A percentile compares a stretch with the other conserved stretches of the same genome.
Evolutionary conservation across 306 rosid species (phyloP).

Genomic region (Cucurbita pepo): DNA sequence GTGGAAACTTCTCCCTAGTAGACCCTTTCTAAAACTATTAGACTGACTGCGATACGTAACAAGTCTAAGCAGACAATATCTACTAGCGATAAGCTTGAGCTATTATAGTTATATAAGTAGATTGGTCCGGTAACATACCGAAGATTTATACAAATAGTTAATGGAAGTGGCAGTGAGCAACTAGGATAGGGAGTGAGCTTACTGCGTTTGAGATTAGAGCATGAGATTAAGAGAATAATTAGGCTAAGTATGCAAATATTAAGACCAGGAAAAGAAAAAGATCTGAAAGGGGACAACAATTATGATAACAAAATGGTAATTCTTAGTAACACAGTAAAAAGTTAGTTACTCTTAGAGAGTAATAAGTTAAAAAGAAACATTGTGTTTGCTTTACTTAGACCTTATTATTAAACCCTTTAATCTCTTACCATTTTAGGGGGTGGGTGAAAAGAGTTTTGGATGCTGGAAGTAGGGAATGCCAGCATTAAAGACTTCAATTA

Average conservation of each 20-base stretch:
- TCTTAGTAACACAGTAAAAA: neutral
- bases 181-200: neutral
- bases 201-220: neutral
- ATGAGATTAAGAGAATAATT: neutral
- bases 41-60: too few species aligned
- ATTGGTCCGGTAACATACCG: neutral
- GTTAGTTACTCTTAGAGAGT: neutral
- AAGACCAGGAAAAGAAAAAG: neutral
- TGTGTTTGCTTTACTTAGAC: conserved; percentile 1
- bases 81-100: too few species aligned
- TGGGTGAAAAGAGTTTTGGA: neutral
- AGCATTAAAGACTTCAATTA: neutral
- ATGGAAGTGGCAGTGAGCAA: neutral
- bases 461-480: neutral
- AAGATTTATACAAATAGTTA: neutral
- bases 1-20: too few species aligned
- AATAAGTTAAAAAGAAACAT: neutral
- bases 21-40: too few species aligned
- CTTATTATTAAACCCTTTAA: neutral
- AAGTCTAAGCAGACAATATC: too few species aligned
- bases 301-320: neutral
- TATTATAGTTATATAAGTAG: neutral
- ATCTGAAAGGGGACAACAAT: neutral
- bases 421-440: neutral
- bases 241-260: neutral